phyloP scores from a whole-genome alignment of 140 eudicot species.

The Senecio squalidus region DNA sequence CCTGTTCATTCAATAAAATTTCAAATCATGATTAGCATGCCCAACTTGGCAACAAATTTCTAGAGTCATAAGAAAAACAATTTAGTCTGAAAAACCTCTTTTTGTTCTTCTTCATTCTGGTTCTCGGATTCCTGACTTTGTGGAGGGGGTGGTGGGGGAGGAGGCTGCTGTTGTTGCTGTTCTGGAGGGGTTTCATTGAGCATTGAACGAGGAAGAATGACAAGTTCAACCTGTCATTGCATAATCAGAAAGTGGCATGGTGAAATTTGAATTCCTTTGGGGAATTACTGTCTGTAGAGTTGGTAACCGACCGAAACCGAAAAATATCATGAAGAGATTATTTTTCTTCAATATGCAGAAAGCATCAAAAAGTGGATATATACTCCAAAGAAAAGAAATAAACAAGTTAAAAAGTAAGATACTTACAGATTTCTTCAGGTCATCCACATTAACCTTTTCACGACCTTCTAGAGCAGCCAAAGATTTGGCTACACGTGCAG shows the following conservation, averaged over 20 bases:
- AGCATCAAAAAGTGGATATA: constrained; percentile 5
- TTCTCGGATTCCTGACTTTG: constrained; percentile 88
- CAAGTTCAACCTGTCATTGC: constrained; percentile 76
- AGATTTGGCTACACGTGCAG: constrained; percentile 95
- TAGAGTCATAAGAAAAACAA: background rate
- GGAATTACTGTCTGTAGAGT: background rate
- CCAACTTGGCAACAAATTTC: constrained; percentile 11
- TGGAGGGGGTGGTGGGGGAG: constrained; percentile 98
- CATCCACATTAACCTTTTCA: constrained; percentile 88
- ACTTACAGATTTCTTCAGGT: constrained; percentile 98
- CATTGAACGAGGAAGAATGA: constrained; percentile 91
- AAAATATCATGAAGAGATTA: background rate
- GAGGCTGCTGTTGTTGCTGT: constrained; percentile 85
- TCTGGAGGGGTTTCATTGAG: constrained; percentile 83
- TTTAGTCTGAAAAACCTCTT: constrained; percentile 43
- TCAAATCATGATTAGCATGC: constrained; percentile 8
- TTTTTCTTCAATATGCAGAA: constrained; percentile 4
- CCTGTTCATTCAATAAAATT: constrained; percentile 35
- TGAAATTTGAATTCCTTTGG: background rate
- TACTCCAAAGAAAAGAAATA: constrained; percentile 1
- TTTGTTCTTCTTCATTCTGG: constrained; percentile 68
- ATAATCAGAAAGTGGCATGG: constrained; percentile 5
- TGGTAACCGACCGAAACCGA: background rate
- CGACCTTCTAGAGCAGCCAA: constrained; percentile 97
- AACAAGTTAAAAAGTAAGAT: constrained; percentile 5